Conservation (phyloP, 768 basidiomycete species). For the Tricholoma sp. region DNA sequence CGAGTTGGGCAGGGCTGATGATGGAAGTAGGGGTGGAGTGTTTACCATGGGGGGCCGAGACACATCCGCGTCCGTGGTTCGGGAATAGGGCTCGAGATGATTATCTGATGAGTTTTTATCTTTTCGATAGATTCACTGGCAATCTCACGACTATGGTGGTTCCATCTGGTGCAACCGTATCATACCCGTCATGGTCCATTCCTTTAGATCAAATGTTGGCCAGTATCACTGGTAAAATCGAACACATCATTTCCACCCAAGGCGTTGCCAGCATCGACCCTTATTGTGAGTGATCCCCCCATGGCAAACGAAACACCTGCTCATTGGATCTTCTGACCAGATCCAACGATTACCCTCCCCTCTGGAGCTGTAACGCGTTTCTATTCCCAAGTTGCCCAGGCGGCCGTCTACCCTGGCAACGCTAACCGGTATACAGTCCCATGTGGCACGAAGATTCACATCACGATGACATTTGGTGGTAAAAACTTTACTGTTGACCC, state of each 20-base stretch:
- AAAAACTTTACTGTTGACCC: background rate
- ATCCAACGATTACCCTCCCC: background rate
- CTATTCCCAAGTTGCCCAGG: background rate
- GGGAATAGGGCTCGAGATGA: background rate
- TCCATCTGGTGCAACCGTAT: background rate
- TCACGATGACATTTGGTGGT: background rate
- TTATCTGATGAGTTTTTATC: background rate
- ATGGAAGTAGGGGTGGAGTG: background rate
- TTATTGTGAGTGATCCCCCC: background rate
- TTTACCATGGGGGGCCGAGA: background rate
- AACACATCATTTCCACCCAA: background rate
- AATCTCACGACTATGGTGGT: background rate
- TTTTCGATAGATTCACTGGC: background rate
- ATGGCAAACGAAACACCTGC: background rate
- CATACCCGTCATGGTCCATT: background rate
- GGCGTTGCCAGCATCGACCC: background rate
- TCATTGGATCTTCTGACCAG: background rate
- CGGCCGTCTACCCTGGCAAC: background rate
- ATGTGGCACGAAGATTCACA: background rate
- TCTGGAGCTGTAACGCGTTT: background rate
- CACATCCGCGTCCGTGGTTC: background rate
- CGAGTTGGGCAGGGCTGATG: background rate
- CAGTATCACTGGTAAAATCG: background rate
- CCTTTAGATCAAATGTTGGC: background rate
- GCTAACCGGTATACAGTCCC: background rate